Evolutionary conservation across 805 yeast genomes (phyloP).

Genomic region (Zygoascus tannicola): DNA sequence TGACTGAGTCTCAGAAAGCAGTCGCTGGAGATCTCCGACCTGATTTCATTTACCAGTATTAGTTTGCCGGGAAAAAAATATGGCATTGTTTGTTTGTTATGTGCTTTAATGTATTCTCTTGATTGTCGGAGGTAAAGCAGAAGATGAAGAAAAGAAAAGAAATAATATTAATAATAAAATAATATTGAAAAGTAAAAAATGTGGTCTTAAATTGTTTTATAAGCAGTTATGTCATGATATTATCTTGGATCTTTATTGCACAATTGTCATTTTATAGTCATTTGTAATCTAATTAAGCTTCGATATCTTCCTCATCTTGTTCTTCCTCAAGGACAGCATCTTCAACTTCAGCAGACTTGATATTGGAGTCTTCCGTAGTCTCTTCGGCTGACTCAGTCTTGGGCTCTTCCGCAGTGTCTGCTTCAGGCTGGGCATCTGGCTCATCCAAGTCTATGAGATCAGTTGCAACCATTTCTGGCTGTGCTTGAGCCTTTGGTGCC

Average conservation of each 20-base stretch:
- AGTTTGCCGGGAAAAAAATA: no score
- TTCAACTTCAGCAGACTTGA: slow-evolving; percentile 16
- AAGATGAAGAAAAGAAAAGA: no score
- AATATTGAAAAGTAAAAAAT: no score
- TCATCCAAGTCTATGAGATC: slow-evolving; percentile 34
- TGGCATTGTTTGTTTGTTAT: no score
- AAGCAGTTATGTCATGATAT: no score
- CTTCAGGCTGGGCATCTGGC: slow-evolving; percentile 21
- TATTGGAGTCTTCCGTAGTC: slow-evolving; percentile 14
- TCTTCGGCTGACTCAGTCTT: slow-evolving; percentile 16
- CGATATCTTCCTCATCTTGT: neutral
- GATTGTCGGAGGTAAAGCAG: no score
- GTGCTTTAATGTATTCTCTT: no score
- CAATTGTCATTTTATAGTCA: no score
- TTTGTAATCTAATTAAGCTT: no score
- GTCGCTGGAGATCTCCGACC: slow-evolving; percentile 29
- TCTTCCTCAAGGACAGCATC: neutral
- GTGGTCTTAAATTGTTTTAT: no score
- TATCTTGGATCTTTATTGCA: no score
- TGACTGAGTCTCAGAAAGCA: slow-evolving; percentile 16
- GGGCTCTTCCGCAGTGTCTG: slow-evolving; percentile 20
- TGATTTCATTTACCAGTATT: slow-evolving; percentile 24
- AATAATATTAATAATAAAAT: no score
- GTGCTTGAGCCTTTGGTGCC: slow-evolving; percentile 12
- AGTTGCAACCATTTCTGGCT: slow-evolving; percentile 15